A percentile compares a stretch with the other conserved stretches of the same genome.
Evolutionary conservation across 2,329 filamentous ascomycete genomes (phyloP).

Genomic region (Exophiala sp.): DNA sequence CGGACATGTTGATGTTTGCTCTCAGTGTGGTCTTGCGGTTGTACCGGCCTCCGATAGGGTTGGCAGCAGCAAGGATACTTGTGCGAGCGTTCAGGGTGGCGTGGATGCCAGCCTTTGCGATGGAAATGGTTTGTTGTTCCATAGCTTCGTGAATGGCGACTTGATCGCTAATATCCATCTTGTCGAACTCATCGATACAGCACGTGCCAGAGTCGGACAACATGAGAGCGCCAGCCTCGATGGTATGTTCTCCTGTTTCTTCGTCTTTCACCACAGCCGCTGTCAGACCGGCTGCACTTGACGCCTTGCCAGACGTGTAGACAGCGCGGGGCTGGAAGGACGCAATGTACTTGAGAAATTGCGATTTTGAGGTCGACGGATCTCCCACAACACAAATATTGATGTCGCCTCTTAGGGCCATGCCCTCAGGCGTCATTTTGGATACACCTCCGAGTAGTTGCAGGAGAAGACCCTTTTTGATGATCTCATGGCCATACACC

Average conservation of each 20-base stretch:
- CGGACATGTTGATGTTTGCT: conserved; percentile 97
- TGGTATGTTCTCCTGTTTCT: conserved; percentile 97
- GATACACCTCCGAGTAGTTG: conserved; percentile 95
- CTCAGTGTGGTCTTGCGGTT: conserved; percentile 92
- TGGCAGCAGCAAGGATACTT: conserved; percentile 91
- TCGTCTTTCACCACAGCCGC: conserved; percentile 97
- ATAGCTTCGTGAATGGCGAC: conserved; percentile 99
- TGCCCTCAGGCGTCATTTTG: conserved; percentile 88
- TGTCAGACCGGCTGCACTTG: conserved; percentile 93
- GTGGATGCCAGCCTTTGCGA: conserved; percentile 97
- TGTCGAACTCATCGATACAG: conserved; percentile 98
- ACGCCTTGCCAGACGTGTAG: conserved; percentile 96
- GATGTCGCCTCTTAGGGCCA: conserved; percentile 94
- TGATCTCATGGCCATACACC: conserved; percentile 94
- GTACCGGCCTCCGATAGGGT: conserved; percentile 93
- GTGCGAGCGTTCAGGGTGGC: conserved; percentile 95
- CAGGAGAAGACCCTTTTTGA: conserved; percentile 92
- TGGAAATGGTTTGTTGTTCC: conserved; percentile 99
- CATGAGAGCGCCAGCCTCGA: conserved; percentile 97
- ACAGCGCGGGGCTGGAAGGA: conserved; percentile 94
- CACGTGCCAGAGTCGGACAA: conserved; percentile 95
- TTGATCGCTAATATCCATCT: conserved; percentile 97
- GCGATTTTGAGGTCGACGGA: conserved; percentile 93
- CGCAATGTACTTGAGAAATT: conserved; percentile 90
- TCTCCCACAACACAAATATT: conserved; percentile 99